Evolutionary conservation across 192 early-diverging fungal species (phyloP).

Genomic region (Coemansia sp.): DNA sequence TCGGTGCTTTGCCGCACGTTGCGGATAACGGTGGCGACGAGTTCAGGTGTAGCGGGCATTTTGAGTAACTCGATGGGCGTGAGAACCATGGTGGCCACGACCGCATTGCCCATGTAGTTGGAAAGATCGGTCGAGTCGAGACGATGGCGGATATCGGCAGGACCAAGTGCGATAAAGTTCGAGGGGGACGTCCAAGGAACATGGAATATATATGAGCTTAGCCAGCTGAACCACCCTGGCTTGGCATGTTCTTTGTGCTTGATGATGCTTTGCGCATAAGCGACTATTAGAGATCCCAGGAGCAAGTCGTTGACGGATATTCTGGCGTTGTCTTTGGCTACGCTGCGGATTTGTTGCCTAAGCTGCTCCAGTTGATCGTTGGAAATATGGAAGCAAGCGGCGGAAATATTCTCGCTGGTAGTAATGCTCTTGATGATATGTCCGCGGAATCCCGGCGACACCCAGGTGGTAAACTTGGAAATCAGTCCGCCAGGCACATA

Average conservation of each 20-base stretch:
- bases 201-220: not conserved
- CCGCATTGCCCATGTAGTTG: conserved; percentile 5
- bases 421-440: not conserved
- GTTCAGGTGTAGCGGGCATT: conserved; percentile 3
- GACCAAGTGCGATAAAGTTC: not conserved
- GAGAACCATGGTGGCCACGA: not conserved
- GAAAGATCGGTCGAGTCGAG: not conserved
- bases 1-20: not conserved
- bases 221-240: not conserved
- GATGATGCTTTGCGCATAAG: conserved; percentile 5
- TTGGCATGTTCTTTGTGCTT: not conserved
- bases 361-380: not conserved
- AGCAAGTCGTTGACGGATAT: conserved; percentile 23
- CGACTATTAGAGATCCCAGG: conserved; percentile 1
- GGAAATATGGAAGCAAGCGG: conserved; percentile 12
- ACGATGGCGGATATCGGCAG: conserved; percentile 3
- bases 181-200: not conserved
- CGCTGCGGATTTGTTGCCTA: not conserved
- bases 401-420: not conserved
- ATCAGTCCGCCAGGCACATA: not conserved
- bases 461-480: conserved; percentile 5
- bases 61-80: conserved; percentile 4
- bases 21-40: not conserved
- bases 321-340: not conserved
- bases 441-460: conserved; percentile 15